Percentiles rank a stretch among this genome's conserved stretches.
These are phyloP conservation scores for Talaromyces pinophilus DNA, from an alignment of 2,329 filamentous ascomycete genomes.

Conservation along the genomic window DNA sequence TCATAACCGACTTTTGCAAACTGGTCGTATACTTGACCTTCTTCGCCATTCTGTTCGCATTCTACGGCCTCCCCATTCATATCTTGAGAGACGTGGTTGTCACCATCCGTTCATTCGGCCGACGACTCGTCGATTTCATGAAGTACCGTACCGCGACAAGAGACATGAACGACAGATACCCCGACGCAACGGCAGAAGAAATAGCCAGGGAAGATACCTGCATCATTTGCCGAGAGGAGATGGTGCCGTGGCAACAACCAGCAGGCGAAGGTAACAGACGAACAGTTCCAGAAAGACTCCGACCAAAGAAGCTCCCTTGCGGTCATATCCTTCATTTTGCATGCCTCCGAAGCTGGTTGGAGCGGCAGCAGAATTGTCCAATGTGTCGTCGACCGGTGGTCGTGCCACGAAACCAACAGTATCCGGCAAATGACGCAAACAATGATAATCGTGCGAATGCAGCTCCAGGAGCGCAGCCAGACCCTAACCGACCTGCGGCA, in stretches of 20 bases:
- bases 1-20: constrained; percentile 86
- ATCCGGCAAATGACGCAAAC: constrained; percentile 35
- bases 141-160: constrained; percentile 87
- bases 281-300: constrained; percentile 63
- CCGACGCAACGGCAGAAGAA: constrained; percentile 86
- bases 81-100: constrained; percentile 95
- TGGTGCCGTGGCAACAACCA: constrained; percentile 73
- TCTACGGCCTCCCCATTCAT: constrained; percentile 94
- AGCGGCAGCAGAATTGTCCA: constrained; percentile 94
- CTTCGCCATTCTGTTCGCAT: constrained; percentile 88
- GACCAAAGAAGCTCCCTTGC: constrained; percentile 94
- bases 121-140: constrained; percentile 82
- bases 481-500: constrained; percentile 43
- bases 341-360: constrained; percentile 94
- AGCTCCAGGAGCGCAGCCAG: constrained; percentile 31
- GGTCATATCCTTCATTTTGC: constrained; percentile 93
- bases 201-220: constrained; percentile 85
- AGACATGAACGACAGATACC: constrained; percentile 89
- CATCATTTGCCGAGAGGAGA: constrained; percentile 96
- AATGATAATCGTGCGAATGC: constrained; percentile 31
- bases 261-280: constrained; percentile 39
- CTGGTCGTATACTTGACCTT: constrained; percentile 86
- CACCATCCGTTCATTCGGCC: constrained; percentile 87
- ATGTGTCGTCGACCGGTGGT: constrained; percentile 86
- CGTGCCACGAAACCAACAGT: constrained; percentile 41